phyloP scores from a whole-genome alignment of 495 filamentous ascomycete species.

The Apodospora peruviana region DNA sequence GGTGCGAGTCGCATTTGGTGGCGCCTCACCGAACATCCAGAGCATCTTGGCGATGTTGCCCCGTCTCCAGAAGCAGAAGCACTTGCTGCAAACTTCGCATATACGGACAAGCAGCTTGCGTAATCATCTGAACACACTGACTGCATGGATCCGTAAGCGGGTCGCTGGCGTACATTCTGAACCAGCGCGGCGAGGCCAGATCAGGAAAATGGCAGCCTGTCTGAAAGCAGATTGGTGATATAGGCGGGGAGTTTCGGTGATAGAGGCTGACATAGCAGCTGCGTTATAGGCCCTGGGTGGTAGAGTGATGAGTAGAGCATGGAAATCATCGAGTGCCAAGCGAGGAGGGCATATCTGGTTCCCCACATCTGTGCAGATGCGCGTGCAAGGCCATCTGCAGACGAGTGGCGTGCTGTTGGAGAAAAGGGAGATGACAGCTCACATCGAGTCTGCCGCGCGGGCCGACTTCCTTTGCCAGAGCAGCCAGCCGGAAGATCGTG shows the following conservation, averaged over 20 bases:
- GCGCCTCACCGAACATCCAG: conserved; percentile 7
- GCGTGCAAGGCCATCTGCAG: not conserved
- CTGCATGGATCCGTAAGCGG: not conserved
- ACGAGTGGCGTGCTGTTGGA: not conserved
- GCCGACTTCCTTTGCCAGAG: not conserved
- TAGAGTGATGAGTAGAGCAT: too few relatives aligned
- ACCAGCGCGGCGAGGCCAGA: too few relatives aligned
- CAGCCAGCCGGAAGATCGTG: not conserved
- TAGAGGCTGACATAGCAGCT: too few relatives aligned
- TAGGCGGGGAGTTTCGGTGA: too few relatives aligned
- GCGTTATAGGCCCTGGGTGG: too few relatives aligned
- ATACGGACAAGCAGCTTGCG: too few relatives aligned
- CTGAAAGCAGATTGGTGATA: too few relatives aligned
- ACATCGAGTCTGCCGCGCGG: conserved; percentile 3
- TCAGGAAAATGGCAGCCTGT: too few relatives aligned
- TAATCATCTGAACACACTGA: not conserved
- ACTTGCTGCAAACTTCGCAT: not conserved
- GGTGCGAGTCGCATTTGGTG: conserved; percentile 3
- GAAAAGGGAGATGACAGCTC: conserved; percentile 2
- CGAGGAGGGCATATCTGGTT: too few relatives aligned
- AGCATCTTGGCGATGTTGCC: not conserved
- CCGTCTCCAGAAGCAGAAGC: not conserved
- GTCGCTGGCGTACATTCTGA: too few relatives aligned
- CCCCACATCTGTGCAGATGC: not conserved
- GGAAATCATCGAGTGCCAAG: too few relatives aligned